phyloP scores from a whole-genome alignment of 331 rosid genomes.

The Dryas integrifolia region DNA sequence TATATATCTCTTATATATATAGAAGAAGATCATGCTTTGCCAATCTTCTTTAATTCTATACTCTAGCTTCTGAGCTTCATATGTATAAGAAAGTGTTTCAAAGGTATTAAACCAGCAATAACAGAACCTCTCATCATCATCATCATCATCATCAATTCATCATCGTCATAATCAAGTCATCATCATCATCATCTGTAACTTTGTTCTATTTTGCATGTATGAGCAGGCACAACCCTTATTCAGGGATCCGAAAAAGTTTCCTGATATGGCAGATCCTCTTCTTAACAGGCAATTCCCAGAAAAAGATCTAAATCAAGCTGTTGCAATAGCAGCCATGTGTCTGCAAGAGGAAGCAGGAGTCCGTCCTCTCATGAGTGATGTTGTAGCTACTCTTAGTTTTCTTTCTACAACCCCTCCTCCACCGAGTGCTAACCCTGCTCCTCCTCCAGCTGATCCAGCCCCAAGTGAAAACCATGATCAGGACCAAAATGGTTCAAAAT shows the following conservation, averaged over 20 bases:
- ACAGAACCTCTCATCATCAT: no score
- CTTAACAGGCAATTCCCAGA: slow-evolving; percentile 56
- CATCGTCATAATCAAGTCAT: no score
- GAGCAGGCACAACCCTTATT: slow-evolving; percentile 81
- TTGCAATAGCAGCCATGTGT: slow-evolving; percentile 93
- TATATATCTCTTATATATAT: not conserved
- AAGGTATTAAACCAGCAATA: no score
- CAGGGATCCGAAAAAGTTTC: slow-evolving; percentile 68
- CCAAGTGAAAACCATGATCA: not conserved
- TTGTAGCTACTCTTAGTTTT: slow-evolving; percentile 70
- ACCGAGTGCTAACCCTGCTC: slow-evolving; percentile 21
- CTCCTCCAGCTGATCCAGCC: slow-evolving; percentile 24
- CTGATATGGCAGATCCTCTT: slow-evolving; percentile 69
- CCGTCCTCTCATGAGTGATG: slow-evolving; percentile 86
- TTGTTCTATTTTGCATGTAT: not conserved
- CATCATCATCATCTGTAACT: not conserved
- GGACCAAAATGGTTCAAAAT: not conserved
- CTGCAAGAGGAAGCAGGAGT: slow-evolving; percentile 83
- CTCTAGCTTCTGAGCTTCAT: no score
- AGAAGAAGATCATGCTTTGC: no score
- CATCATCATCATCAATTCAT: no score
- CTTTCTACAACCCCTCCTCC: slow-evolving; percentile 53
- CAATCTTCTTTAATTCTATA: no score
- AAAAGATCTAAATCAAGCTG: slow-evolving; percentile 83
- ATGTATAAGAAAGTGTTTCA: no score